These are phyloP conservation scores for Malus asiatica DNA, from an alignment of 306 rosid species.

Conservation along the genomic window DNA sequence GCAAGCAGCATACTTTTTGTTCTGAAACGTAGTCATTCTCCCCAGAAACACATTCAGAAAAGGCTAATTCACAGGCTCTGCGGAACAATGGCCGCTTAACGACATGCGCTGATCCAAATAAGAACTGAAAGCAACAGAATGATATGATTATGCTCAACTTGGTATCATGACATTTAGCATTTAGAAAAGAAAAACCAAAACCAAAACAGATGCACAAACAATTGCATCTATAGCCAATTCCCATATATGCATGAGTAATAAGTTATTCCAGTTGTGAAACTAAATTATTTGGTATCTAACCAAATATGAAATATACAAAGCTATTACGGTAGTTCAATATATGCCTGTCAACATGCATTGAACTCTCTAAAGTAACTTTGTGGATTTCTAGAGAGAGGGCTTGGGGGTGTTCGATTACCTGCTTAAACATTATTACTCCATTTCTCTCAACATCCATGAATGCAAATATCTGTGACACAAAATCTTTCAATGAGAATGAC, in stretches of 20 bases:
- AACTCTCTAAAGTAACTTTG: neutral
- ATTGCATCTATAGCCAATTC: neutral
- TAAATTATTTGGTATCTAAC: neutral
- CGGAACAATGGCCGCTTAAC: conserved; percentile 56
- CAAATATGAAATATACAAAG: neutral
- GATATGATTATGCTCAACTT: neutral
- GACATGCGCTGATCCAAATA: conserved; percentile 59
- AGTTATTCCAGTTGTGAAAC: neutral
- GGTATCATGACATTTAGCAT: neutral
- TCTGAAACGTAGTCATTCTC: conserved; percentile 37
- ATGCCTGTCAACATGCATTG: neutral
- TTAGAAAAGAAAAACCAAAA: neutral
- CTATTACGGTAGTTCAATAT: neutral
- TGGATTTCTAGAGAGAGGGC: neutral
- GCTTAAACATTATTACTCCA: conserved; percentile 67
- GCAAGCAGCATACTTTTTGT: conserved; percentile 34
- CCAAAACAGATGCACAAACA: neutral
- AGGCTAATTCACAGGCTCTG: conserved; percentile 66
- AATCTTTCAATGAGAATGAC: neutral
- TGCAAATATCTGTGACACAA: conserved; percentile 57
- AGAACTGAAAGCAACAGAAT: conserved; percentile 43
- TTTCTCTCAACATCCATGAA: conserved; percentile 61
- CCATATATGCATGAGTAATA: neutral
- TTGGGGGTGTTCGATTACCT: conserved; percentile 36
- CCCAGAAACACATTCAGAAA: conserved; percentile 44